Evolutionary conservation across 2,329 filamentous ascomycete species (phyloP), one percentile per base, ranked within the genome.

Genomic region (Trichoderma atroviride): DNA sequence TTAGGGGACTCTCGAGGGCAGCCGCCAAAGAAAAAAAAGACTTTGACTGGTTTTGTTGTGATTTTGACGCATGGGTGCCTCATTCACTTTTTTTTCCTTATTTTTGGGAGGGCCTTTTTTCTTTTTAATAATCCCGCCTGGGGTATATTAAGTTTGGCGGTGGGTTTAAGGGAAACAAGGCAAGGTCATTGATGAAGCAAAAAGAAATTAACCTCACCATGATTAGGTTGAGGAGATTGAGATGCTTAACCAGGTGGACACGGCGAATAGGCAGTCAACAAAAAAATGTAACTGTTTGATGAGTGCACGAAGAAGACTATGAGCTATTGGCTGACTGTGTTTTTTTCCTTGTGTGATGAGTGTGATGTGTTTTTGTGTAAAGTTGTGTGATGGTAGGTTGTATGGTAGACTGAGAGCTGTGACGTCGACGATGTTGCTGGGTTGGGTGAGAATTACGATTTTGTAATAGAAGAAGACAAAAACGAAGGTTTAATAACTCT

Each of bases 211-310:
- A n/a, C 40, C 40, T 69, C 58, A 69, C 52, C 52, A 60, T 69
- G 19, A 4, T 19, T n/a, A 43, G 40, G 40, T 10, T 19, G 60
- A 33, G 55, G 68, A 43, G 43, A 33, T 60, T 60, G 68, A 65
- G 61, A 65, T 55, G 65, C 65, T 65, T 65, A 31, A 69, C 40
- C 40, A 43, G 40, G 61, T 64, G 68, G 68, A 69, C 63, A 70
- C 62, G 64, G 59, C 57, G 66, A 66, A 65, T 57, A 70, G 69
- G 69, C 63, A 69, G 61, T 53, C 37, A 67, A 52, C 62, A 67
- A 70, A 67, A 61, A 62, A 70, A 70, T 62, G 69, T 35, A 62
- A 56, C 62, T 59, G 69, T 66, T 66, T 67, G 62, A 70, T 62
- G 68, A 71, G 69, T 63, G 61, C 50, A 63, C 59, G 50, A 70